Base-by-base conservation (phyloP, 2,329 filamentous ascomycete species). In the Penicillium olsonii region DNA sequence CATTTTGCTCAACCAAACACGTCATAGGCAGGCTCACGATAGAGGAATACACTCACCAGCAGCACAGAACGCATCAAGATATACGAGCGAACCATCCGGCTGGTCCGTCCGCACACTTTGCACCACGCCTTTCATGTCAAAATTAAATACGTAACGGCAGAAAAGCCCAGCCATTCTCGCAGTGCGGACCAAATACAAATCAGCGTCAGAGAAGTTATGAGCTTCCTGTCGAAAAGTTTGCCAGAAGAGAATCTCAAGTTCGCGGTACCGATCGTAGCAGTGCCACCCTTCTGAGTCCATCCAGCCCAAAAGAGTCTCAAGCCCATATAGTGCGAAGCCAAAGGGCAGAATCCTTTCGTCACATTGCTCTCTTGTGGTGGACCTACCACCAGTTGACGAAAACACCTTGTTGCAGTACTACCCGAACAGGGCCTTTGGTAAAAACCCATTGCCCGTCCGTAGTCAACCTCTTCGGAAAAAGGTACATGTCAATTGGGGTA, bases 271-370 rank as follows among this genome's bases (percentile, higher is more conserved):
- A 45, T 51, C 47, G 42, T 49, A 41, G 45, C 55, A 57, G 37
- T 53, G 47, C 47, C 50, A 55, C 42, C 54, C 52, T 20, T 45
- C n/a, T 45, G 53, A 55, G 50, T 56, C 45, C 49, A 60, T 56
- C 24, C 33, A 15, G 33, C 55, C 57, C 0, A 60, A 34, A 34
- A 52, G 3, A 41, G 53, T 52, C 45, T 55, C 39, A 44, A 59
- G 41, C 38, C 56, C 53, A n/a, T 54, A 65, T 15, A 65, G 51
- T 9, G 57, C 45, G n/a, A 66, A 58, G n/a, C 63, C 62, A 29
- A 62, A 59, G 2, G 57, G 55, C 14, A 60, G 44, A 42, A 62
- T 51, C 29, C 51, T 55, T n/a, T n/a, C n/a, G n/a, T n/a, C n/a
- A n/a, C n/a, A n/a, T n/a, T n/a, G n/a, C n/a, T n/a, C n/a, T n/a